Evolutionary conservation across 2,329 filamentous ascomycete genomes (phyloP), one percentile per base, ranked within the genome.

Genomic region (Calonectria multiphialidica): DNA sequence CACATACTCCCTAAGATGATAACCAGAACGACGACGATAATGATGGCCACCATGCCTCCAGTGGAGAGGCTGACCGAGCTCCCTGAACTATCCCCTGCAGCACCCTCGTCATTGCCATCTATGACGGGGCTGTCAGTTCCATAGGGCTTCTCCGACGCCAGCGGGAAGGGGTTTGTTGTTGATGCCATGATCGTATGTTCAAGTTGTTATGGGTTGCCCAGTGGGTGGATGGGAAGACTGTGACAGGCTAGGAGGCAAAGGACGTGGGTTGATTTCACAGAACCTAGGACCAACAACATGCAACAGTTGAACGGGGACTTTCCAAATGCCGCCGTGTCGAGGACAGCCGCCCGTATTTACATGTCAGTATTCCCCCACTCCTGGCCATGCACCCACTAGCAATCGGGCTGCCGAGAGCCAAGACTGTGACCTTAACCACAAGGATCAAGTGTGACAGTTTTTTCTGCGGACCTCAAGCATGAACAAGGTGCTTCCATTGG

Each of bases 1-100:
- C 28, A 82, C 90, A 81, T 87, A 96, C 94, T 90, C 82, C 94
- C 94, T 71, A 94, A 84, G 21, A 95, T 85, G 42, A 91, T 88
- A 10, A 94, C 91, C 15, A 90, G 81, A 12, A 90, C 90, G 6
- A 95, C 93, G 4, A 95, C 90, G 15, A 94, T 87, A 68, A 95
- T 91, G 76, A 97, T 95, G 59, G 93, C 94, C 70, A 94, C 88
- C 78, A 95, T 86, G 16, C 89, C 94, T 23, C 92, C 93, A 44
- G 87, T 90, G 2, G 93, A 94, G 25, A 97, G 84, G 44, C 87
- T 87, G 76, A 93, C 88, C 18, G 88, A 90, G 73, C 80, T 81
- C 7, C 90, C 89, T 25, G 87, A 87, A 72, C 88, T 90, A 18
- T 87, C 83, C 21, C 94, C 94, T 44, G 90, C 89, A 18, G 94